Base-by-base conservation (phyloP, 2,329 filamentous ascomycete genomes). In the Helicocarpus griseus region DNA sequence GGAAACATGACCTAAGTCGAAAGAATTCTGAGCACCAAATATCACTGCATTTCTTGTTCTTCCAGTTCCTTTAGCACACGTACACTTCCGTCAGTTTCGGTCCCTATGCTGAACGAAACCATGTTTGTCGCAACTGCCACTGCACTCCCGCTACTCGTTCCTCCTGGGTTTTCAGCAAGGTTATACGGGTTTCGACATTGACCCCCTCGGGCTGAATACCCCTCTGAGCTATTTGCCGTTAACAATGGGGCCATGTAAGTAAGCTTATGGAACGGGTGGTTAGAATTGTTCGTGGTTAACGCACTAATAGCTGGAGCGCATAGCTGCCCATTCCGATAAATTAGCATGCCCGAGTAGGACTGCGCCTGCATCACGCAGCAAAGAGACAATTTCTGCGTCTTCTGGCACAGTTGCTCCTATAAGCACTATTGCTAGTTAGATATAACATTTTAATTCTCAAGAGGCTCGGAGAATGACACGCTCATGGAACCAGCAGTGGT, bases 311-410 rank as follows among this genome's bases (percentile, higher is more conserved):
- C 75, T 83, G 56, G 74, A 78, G 33, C 85, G 75, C 81, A 87
- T 86, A 53, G 82, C 79, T 0, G 86, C 85, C 85, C 85, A 89
- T 63, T 90, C 86, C 55, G 78, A 83, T 50, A 89, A 66, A 1
- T 78, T 80, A 1, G 85, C 79, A 64, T 89, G 86, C 36, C 86
- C 86, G 48, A 90, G 70, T 5, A 90, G 70, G 0, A 89, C 68
- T 2, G 83, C 86, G 11, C 85, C 85, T 0, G 82, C 81, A 38
- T 79, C 69, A 3, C 85, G 78, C 31, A 89, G 73, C 54, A 72
- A 73, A 17, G 72, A 61, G 2, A 88, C 80, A 0, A 88, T 80
- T 57, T 75, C 68, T 1, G 86, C 81, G 63, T 89, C 85, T 19
- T 80, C 76, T 2, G 84, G 82, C 0, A 86, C 80, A 0, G 82